Evolutionary conservation across 2,329 filamentous ascomycete genomes (phyloP).

Genomic region (Fusarium burgessii): DNA sequence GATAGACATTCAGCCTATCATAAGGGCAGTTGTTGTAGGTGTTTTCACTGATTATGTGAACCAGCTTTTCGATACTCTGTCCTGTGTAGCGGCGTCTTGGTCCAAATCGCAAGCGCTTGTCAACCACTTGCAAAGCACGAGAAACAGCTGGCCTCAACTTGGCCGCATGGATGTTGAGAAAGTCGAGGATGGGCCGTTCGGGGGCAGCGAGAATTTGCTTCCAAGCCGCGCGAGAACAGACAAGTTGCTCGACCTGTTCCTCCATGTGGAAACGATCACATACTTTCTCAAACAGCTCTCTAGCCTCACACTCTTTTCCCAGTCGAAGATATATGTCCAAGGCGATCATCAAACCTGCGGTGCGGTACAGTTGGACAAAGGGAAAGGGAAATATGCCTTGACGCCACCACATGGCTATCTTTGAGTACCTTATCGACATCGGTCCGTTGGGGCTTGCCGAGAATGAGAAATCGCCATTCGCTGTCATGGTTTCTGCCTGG

Average conservation of each 20-base stretch:
- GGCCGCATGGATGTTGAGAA: conserved; percentile 11
- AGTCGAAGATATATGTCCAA: conserved; percentile 1
- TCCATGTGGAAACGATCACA: neutral
- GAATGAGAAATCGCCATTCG: neutral
- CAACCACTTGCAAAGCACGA: neutral
- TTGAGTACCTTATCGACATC: conserved; percentile 6
- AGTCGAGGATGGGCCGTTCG: neutral
- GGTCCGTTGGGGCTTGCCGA: conserved; percentile 22
- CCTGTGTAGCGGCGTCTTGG: neutral
- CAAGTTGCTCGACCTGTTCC: conserved; percentile 12
- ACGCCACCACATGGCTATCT: conserved; percentile 33
- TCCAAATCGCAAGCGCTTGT: neutral
- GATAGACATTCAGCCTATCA: neutral
- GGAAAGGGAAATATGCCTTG: conserved; percentile 31
- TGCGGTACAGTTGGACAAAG: conserved; percentile 26
- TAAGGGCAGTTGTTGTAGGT: conserved; percentile 11
- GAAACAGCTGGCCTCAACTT: conserved; percentile 4
- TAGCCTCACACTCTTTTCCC: neutral
- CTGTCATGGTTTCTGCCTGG: conserved; percentile 1
- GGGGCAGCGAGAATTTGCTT: conserved; percentile 1
- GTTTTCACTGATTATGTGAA: conserved; percentile 1
- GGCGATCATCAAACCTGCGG: conserved; percentile 25
- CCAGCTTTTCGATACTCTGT: neutral
- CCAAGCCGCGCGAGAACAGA: conserved; percentile 1
- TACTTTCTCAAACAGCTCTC: neutral